Evolutionary conservation across 495 filamentous ascomycete species (phyloP).

Genomic region (Neurospora pannonica): DNA sequence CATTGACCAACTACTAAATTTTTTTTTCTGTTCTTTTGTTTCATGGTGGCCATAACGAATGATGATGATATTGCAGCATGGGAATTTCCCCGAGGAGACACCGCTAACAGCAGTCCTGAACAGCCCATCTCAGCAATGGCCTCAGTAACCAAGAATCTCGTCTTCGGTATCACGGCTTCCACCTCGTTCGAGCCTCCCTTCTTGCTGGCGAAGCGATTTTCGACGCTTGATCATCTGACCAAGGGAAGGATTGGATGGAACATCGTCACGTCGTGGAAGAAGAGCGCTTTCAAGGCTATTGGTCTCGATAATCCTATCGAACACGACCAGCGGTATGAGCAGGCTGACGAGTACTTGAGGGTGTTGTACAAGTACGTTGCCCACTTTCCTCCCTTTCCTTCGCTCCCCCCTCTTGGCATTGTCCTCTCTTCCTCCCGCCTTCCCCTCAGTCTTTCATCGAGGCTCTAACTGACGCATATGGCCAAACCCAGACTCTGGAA

Average conservation of each 20-base stretch:
- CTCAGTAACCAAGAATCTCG: slow-evolving; percentile 44
- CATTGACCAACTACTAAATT: neutral
- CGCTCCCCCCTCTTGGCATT: too few species aligned
- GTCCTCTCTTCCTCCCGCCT: too few species aligned
- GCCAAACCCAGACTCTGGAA: slow-evolving; percentile 43
- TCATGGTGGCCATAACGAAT: neutral
- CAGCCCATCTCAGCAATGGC: slow-evolving; percentile 44
- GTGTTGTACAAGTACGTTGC: slow-evolving; percentile 44
- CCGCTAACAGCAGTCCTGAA: neutral
- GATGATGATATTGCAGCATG: neutral
- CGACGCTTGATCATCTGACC: slow-evolving; percentile 55
- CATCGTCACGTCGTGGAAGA: slow-evolving; percentile 54
- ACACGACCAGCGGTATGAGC: slow-evolving; percentile 52
- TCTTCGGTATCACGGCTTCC: slow-evolving; percentile 46
- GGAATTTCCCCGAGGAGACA: neutral
- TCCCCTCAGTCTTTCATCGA: neutral
- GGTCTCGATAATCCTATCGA: slow-evolving; percentile 46
- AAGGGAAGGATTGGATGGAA: slow-evolving; percentile 55
- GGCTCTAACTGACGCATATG: neutral
- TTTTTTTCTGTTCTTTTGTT: neutral
- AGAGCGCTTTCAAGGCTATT: slow-evolving; percentile 49
- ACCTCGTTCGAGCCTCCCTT: slow-evolving; percentile 54
- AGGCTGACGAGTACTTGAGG: slow-evolving; percentile 52
- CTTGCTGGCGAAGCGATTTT: slow-evolving; percentile 49
- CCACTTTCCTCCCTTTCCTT: neutral